Evolutionary conservation across 2,329 filamentous ascomycete genomes (phyloP), one percentile per base, ranked within the genome.

Genomic region (Cytospora paraplurivora): DNA sequence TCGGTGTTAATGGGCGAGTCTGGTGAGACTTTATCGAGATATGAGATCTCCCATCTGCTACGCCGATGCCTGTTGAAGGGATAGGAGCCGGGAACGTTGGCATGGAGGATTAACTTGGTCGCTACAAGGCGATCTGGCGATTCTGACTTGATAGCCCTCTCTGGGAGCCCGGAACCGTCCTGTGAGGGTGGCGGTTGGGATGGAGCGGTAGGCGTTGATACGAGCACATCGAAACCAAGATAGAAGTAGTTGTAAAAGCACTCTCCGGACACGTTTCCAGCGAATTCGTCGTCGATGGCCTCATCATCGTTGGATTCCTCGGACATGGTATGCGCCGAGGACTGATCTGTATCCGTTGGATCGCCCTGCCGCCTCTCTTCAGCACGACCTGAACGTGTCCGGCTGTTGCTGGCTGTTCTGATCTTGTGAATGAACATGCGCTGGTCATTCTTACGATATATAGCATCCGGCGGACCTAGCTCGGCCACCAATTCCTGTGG

Each of bases 211-310:
- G 91, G 89, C 35, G 88, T 87, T 0, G 94, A 96, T n/a, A 99
- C 85, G 6, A 98, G 82, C 11, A 97, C 85, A 75, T 99, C 95
- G 72, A 99, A 96, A 1, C 95, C 95, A 67, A 97, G 88, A 68
- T 94, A 90, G 73, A 97, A 99, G 75, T 99, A 99, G 74, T 98
- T 98, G 77, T 95, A 97, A 74, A 98, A 99, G 68, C 89, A 93
- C 73, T 96, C 92, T 4, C 87, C 84, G 1, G 87, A 85, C 4
- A 87, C 69, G 73, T 81, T 78, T 67, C 80, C 79, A 1, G 79
- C 78, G 4, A 79, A 73, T 35, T 85, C 83, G 35, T 87, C 87
- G 51, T 86, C 83, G 17, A 86, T 73, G 3, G 79, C 83, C 63
- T 84, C 84, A 27, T 84, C 81, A 38, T 81, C 83, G 33, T 91